Base-by-base conservation (phyloP, 345 rosid species). In the Turritis glabra region DNA sequence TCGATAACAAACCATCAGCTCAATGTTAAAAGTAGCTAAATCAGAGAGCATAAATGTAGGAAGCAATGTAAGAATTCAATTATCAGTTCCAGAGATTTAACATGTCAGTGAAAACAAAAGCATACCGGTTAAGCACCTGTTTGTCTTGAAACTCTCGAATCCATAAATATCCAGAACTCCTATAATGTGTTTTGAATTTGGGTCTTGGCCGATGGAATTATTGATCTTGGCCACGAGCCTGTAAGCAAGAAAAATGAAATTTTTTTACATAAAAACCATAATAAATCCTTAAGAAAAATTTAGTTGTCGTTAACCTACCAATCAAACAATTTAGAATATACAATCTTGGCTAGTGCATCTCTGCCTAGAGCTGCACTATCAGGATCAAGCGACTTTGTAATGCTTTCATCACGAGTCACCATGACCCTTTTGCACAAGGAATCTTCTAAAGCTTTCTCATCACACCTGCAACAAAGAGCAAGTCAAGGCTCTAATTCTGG, bases 101-200 rank as follows among this genome's bases (percentile, higher is more conserved):
- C 64, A 76, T 62, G 64, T 63, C 59, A 54, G 71, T 60, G 38
- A 61, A 76, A 43, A 69, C 80, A 95, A 83, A 90, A 89, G 93
- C 88, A 82, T 89, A 85, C 88, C 86, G 61, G 83, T 83, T 77
- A 88, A 86, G 95, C 92, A 95, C 99, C 98, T 95, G 91, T 95
- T 95, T 83, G 97, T 92, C 90, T 95, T 90, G 90, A 95, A 95
- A 89, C 98, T 95, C 89, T 95, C 99, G 78, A 95, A 95, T 74
- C 99, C 99, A 85, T 95, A 95, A 52, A 95, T 95, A 88, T 95
- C 99, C 85, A 95, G 88, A 78, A 95, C 96, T 13, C 97, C 99
- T 68, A 95, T 95, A 56, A 90, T 83, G 77, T 25, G 75, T 76
- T 90, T 90, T 37, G 99, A 95, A 50, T 86, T 50, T 56, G 88